Conservation (phyloP, 31 red algal species). For the Porphyra umbilicalis region DNA sequence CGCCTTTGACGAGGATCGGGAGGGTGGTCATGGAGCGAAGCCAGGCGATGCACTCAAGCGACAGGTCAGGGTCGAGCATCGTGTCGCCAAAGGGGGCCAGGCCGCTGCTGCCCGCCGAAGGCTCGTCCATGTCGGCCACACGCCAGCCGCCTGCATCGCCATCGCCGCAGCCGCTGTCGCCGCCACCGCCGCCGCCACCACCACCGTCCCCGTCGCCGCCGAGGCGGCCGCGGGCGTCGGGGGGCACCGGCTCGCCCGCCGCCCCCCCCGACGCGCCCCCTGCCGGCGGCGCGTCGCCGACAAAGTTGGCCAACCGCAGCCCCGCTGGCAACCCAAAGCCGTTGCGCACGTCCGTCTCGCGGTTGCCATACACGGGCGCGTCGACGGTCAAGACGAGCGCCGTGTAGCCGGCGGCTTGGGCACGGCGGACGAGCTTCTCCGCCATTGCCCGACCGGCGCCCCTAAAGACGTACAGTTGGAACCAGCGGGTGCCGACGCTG, state of each 20-base stretch:
- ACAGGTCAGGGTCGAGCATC: constrained; percentile 16
- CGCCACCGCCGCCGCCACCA: neutral
- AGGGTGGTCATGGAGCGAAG: constrained; percentile 35
- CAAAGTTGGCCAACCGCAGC: constrained; percentile 66
- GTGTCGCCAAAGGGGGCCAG: constrained; percentile 2
- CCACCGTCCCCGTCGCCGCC: neutral
- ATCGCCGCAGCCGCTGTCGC: neutral
- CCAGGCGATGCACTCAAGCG: constrained; percentile 41
- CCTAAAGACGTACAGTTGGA: constrained; percentile 74
- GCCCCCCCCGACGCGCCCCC: neutral
- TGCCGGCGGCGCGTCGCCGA: constrained; percentile 1
- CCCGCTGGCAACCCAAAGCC: constrained; percentile 60
- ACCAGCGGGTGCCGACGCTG: constrained; percentile 14
- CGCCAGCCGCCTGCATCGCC: too few relatives aligned
- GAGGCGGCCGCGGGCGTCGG: neutral
- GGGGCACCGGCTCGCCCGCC: too few relatives aligned
- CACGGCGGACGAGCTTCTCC: constrained; percentile 38
- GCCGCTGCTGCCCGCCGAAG: neutral
- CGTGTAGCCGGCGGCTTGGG: constrained; percentile 26
- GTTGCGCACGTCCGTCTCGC: constrained; percentile 67
- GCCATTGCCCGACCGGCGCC: constrained; percentile 38
- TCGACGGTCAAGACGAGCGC: constrained; percentile 81
- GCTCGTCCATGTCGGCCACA: neutral
- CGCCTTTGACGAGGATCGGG: constrained; percentile 80
- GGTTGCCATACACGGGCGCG: constrained; percentile 61